Base-by-base conservation (phyloP, 1,284 basidiomycete genomes). In the Pyrrhoderma noxium region DNA sequence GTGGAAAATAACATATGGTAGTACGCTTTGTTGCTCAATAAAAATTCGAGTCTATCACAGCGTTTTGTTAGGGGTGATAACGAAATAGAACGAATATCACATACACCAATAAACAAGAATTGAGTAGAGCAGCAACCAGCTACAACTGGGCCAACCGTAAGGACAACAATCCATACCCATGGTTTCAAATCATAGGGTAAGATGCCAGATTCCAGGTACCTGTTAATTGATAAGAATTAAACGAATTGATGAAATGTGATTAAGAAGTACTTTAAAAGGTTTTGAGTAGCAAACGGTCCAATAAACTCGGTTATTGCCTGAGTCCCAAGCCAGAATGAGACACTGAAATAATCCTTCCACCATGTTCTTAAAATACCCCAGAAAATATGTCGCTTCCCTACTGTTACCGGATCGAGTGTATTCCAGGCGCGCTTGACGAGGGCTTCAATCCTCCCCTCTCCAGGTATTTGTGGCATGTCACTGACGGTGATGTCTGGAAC, bases 1-100 rank as follows among this genome's bases (percentile, higher is more conserved):
- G 54, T 78, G 73, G 61, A 81, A 80, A 3, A 81, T 61, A 5
- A 80, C 67, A 57, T 81, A 56, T 18, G 72, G 70, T 8, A 77
- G 70, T 19, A 73, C 58, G 31, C 64, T 67, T 43, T 56, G 35
- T n/a, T 27, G 11, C 39, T 45, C 23, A 18, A 54, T 34, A 2
- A 46, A 14, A 5, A 51, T 41, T 16, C 43, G 47, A 3, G 49
- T 47, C 53, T 55, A 43, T 9, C 9, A 19, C 21, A n/a, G 7
- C 8, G 18, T 18, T 9, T 5, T 38, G 23, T 8, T 4, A 7
- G 31, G 35, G 23, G 16, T 16, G n/a, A 19, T 18, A 39, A 22
- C 2, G 39, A 7, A 41, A 7, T 22, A 19, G 14, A 45, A 49
- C 3, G 3, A n/a, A 31, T n/a, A n/a, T n/a, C n/a, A 38, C 52